Base-by-base conservation (phyloP, 1,139 yeast genomes). In the Candida sanyaensis region DNA sequence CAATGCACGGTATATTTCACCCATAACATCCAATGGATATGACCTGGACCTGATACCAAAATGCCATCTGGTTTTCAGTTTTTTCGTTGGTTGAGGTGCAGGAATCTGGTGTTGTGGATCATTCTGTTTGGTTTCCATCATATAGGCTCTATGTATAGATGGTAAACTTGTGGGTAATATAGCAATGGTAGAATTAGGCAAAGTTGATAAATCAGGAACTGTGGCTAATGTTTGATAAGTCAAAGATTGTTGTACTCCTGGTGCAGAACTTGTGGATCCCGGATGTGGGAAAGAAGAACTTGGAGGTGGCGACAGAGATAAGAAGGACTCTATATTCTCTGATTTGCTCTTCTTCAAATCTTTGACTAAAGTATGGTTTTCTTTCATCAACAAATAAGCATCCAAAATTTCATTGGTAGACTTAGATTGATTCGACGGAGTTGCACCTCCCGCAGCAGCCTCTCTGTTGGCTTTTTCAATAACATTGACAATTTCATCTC, bases 1-100 rank as follows among this genome's bases (percentile, higher is more conserved):
- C 60, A 93, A 76, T 0, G 99, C 99, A 41, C 97, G 78, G 68
- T 95, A 93, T 37, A 93, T 92, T 64, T 95, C 99, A 28, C 98
- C 97, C 99, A 93, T 93, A 7, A 93, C 99, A 65, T 93, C 99
- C 56, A 93, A 75, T 33, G 99, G 99, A 63, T 93, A 93, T 1
- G 97, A 90, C 60, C 98, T 80, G 8, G 97, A 90, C 61, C 99
- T 78, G 52, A 93, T 93, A 52, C 99, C 99, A 64, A 95, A 95
- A 73, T 93, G 99, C 99, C 99, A 93, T 68, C 97, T 84, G 8
- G 97, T 90, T 66, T 90, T 93, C 56, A 93, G 88, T n/a, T 89
- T 90, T 64, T 91, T 91, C 37, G 87, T 78, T 9, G 88, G 78
- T 27, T 32, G 45, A 23, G 87, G 81, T 1, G 97, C 96, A 47